Conservation (phyloP, 2,329 filamentous ascomycete species). For the Nemania diffusa region DNA sequence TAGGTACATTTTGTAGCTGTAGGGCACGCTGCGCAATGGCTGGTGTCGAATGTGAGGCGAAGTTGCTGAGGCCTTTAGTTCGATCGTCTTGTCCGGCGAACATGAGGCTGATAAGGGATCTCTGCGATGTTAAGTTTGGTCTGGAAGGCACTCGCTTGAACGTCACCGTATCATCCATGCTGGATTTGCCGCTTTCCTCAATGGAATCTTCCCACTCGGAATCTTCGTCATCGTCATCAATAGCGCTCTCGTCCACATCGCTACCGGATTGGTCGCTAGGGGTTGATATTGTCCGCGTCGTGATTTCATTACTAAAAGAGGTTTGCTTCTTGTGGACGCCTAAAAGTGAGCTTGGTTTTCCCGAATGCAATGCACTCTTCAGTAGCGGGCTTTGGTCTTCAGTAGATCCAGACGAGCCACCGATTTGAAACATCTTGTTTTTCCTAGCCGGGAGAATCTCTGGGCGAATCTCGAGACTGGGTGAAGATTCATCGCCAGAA, state of each 20-base stretch:
- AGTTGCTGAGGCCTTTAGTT: slow-evolving; percentile 73
- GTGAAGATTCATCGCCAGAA: slow-evolving; percentile 81
- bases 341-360: slow-evolving; percentile 56
- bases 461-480: slow-evolving; percentile 59
- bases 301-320: slow-evolving; percentile 82
- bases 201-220: slow-evolving; percentile 74
- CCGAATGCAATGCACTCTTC: slow-evolving; percentile 61
- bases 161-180: slow-evolving; percentile 79
- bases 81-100: slow-evolving; percentile 81
- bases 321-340: slow-evolving; percentile 75
- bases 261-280: slow-evolving; percentile 67
- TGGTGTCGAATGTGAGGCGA: slow-evolving; percentile 73
- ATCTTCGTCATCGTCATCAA: slow-evolving; percentile 75
- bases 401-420: slow-evolving; percentile 74
- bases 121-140: slow-evolving; percentile 83
- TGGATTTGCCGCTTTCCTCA: slow-evolving; percentile 84
- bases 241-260: slow-evolving; percentile 84
- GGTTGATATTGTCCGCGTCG: slow-evolving; percentile 72
- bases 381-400: slow-evolving; percentile 81
- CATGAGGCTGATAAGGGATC: slow-evolving; percentile 89
- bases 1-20: slow-evolving; percentile 57
- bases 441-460: slow-evolving; percentile 50
- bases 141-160: slow-evolving; percentile 94
- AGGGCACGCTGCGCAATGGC: slow-evolving; percentile 74
- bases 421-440: slow-evolving; percentile 62